Conservation (phyloP, 768 basidiomycete species). For the Megacollybia marginata region DNA sequence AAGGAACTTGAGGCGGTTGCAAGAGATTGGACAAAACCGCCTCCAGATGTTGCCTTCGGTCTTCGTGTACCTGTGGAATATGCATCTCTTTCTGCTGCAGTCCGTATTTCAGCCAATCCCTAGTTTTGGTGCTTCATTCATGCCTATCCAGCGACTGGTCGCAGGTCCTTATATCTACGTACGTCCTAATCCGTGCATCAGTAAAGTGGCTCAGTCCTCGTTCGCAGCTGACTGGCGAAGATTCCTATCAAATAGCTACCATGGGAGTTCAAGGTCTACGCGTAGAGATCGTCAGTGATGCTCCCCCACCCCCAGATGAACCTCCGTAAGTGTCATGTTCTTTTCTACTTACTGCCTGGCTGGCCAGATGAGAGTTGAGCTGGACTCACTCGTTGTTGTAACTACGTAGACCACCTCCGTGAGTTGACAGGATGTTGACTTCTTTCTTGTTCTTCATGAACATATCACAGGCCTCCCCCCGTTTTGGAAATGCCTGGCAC, state of each 20-base stretch:
- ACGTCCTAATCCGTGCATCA: slow-evolving; percentile 18
- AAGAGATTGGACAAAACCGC: slow-evolving; percentile 81
- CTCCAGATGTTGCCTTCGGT: slow-evolving; percentile 68
- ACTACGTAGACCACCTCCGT: slow-evolving; percentile 40
- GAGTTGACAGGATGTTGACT: slow-evolving; percentile 18
- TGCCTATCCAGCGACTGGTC: slow-evolving; percentile 53
- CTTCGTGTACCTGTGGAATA: slow-evolving; percentile 83
- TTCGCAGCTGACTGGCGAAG: slow-evolving; percentile 64
- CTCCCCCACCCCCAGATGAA: slow-evolving; percentile 77
- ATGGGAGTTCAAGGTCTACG: slow-evolving; percentile 76
- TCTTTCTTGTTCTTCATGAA: slow-evolving; percentile 1
- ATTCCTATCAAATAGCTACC: slow-evolving; percentile 84
- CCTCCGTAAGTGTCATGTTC: slow-evolving; percentile 53
- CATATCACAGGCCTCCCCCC: slow-evolving; percentile 43
- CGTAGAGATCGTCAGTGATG: slow-evolving; percentile 82
- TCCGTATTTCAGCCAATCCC: slow-evolving; percentile 27
- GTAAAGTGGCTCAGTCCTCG: slow-evolving; percentile 2
- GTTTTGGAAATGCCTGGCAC: slow-evolving; percentile 83
- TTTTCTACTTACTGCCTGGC: not conserved
- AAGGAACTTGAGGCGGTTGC: slow-evolving; percentile 79
- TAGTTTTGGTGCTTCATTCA: slow-evolving; percentile 5
- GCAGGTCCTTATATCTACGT: slow-evolving; percentile 83
- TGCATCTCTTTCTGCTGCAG: slow-evolving; percentile 78
- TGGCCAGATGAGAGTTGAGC: not conserved
- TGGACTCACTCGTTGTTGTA: slow-evolving; percentile 6